These are phyloP conservation scores for Lactifluus piperatus DNA, from an alignment of 768 basidiomycete genomes.

Conservation along the genomic window DNA sequence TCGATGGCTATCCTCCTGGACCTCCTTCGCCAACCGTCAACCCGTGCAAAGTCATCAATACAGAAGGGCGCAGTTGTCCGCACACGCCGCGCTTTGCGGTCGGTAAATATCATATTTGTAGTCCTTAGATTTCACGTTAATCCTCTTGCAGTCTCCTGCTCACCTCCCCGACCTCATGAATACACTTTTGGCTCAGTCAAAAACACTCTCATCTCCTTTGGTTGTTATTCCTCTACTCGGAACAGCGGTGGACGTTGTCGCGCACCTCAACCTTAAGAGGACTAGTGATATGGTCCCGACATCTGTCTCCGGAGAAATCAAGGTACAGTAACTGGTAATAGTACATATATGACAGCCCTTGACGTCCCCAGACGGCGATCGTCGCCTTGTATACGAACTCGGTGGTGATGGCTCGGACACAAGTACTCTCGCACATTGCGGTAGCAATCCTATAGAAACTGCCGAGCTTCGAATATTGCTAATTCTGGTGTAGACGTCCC, in stretches of 20 bases:
- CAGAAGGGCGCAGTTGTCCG: conserved; percentile 52
- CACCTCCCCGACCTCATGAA: conserved; percentile 43
- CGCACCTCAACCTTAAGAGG: conserved; percentile 64
- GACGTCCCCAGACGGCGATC: conserved; percentile 41
- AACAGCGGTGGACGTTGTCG: conserved; percentile 57
- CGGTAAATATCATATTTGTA: conserved; percentile 32
- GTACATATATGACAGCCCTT: not conserved
- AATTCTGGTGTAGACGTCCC: conserved; percentile 32
- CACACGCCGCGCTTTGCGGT: conserved; percentile 58
- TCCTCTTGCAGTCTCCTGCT: conserved; percentile 28
- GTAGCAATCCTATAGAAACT: conserved; percentile 32
- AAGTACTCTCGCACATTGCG: conserved; percentile 48
- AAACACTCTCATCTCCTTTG: conserved; percentile 38
- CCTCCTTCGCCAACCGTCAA: conserved; percentile 42
- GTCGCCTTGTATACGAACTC: conserved; percentile 48
- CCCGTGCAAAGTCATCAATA: conserved; percentile 47
- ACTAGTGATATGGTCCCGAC: conserved; percentile 36
- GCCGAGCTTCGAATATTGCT: not conserved
- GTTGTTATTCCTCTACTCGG: conserved; percentile 49
- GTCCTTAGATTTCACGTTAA: not conserved
- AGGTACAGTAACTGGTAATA: conserved; percentile 29
- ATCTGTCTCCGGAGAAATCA: conserved; percentile 37
- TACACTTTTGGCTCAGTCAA: conserved; percentile 43
- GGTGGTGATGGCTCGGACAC: conserved; percentile 59
- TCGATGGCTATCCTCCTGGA: conserved; percentile 56